Evolutionary conservation across 2,329 filamentous ascomycete genomes (phyloP), one percentile per base, ranked within the genome.

Genomic region (Alternaria sp.): DNA sequence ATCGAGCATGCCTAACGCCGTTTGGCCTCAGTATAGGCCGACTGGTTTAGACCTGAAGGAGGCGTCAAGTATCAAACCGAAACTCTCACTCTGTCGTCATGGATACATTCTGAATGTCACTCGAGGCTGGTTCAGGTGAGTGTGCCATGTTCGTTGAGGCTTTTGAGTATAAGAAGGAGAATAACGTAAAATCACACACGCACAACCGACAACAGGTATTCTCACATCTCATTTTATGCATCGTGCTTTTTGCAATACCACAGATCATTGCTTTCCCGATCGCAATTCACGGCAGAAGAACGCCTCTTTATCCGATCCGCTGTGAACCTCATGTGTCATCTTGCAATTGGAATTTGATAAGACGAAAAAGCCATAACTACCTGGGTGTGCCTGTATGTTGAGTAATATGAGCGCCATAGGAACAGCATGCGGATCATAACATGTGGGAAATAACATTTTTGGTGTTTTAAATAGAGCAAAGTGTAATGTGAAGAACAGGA

Each of bases 291-390:
- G 46, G 14, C 34, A 37, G n/a, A 24, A 14, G 11, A 34, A 21
- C 44, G 29, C 21, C 42, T 34, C 44, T 46, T 50, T 37, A 37
- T 28, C 46, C 33, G 46, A 50, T 50, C 37, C 46, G 46, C 24
- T 37, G 34, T 37, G n/a, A 7, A 50, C 9, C 37, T 37, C 46
- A 31, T 17, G 17, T 17, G 17, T 17, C 17, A 17, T 17, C 17
- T 17, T 17, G 17, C 17, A 17, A 17, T 17, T 17, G 17, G 17
- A 17, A 17, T 17, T 17, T 17, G 17, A 17, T 17, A 17, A 17
- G 17, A 17, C 17, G 17, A 17, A 17, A 17, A 50, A 50, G 46
- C 21, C 46, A 37, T 37, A 17, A 17, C 17, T 17, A 17, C 17
- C 17, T 17, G 17, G 17, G 17, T 17, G 2, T 17, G 2, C 17